Evolutionary conservation across 768 basidiomycete genomes (phyloP).

Genomic region (Naganishia friedmannii): DNA sequence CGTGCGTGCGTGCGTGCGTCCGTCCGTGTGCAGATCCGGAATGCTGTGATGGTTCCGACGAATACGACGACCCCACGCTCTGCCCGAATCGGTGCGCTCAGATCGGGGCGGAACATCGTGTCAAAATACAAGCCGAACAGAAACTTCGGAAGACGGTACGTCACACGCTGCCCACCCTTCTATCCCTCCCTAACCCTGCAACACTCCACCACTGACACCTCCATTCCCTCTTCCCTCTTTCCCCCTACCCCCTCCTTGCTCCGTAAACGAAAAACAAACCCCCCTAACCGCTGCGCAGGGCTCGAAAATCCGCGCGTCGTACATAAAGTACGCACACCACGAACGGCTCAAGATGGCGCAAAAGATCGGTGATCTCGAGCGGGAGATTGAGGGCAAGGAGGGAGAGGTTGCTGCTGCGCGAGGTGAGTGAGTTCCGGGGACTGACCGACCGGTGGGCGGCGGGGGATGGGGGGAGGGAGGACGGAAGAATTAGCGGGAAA

Average conservation of each 20-base stretch:
- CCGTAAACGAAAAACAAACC: not conserved
- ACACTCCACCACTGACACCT: not conserved
- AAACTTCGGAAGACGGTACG: conserved; percentile 77
- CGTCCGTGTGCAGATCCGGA: conserved; percentile 66
- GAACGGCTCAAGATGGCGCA: conserved; percentile 80
- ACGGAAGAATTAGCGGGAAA: no score
- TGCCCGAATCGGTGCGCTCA: conserved; percentile 76
- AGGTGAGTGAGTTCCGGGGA: no score
- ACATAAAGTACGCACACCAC: conserved; percentile 79
- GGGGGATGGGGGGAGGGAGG: no score
- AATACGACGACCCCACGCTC: conserved; percentile 63
- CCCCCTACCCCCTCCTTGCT: not conserved
- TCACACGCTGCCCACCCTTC: conserved; percentile 23
- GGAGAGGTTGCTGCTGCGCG: conserved; percentile 69
- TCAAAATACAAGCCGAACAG: conserved; percentile 66
- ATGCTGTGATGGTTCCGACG: conserved; percentile 97
- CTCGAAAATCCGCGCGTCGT: conserved; percentile 82
- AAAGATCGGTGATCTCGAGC: conserved; percentile 58
- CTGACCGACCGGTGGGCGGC: no score
- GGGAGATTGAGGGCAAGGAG: conserved; percentile 65
- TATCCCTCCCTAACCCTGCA: conserved; percentile 19
- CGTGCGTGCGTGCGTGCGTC: no score
- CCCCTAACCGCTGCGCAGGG: conserved; percentile 58
- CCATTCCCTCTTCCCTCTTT: no score
- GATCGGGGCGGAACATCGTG: conserved; percentile 68